A percentile compares a stretch with the other conserved stretches of the same genome.
phyloP scores from a whole-genome alignment of 768 basidiomycete genomes.

The Termitomyces sp. region DNA sequence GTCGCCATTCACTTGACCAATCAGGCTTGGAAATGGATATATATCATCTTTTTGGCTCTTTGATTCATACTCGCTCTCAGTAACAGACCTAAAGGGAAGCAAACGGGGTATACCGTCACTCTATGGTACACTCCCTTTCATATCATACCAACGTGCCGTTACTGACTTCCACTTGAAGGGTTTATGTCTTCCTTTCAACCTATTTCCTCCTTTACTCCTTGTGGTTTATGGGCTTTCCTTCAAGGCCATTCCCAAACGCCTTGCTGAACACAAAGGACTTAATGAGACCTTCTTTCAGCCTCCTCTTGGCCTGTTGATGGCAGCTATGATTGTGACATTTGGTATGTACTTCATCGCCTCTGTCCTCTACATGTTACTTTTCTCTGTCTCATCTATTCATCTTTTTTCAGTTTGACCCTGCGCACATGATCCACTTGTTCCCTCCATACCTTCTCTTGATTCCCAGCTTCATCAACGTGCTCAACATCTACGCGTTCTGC shows the following conservation, averaged over 20 bases:
- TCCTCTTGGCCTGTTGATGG: slow-evolving; percentile 79
- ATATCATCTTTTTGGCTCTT: too few relatives aligned
- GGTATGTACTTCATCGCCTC: slow-evolving; percentile 84
- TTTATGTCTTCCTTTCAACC: slow-evolving; percentile 79
- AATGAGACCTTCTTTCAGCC: slow-evolving; percentile 65
- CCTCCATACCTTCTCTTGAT: slow-evolving; percentile 86
- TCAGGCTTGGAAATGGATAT: too few relatives aligned
- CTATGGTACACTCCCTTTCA: slow-evolving; percentile 51
- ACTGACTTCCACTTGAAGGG: slow-evolving; percentile 36
- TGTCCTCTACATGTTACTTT: slow-evolving; percentile 38
- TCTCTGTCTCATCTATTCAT: neutral
- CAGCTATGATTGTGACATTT: slow-evolving; percentile 85
- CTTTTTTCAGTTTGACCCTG: slow-evolving; percentile 79
- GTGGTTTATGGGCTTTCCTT: slow-evolving; percentile 83
- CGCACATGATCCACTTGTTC: slow-evolving; percentile 96
- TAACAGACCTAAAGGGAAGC: slow-evolving; percentile 87
- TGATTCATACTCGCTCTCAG: too few relatives aligned
- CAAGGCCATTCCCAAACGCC: slow-evolving; percentile 43
- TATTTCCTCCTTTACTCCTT: slow-evolving; percentile 91
- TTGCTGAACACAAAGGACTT: slow-evolving; percentile 51
- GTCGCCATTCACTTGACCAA: too few relatives aligned
- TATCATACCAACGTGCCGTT: neutral
- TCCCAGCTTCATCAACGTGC: too few relatives aligned
- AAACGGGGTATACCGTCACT: slow-evolving; percentile 67
- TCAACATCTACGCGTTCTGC: too few relatives aligned